Evolutionary conservation across 495 filamentous ascomycete genomes (phyloP).

Genomic region (Ramalina peruviana): DNA sequence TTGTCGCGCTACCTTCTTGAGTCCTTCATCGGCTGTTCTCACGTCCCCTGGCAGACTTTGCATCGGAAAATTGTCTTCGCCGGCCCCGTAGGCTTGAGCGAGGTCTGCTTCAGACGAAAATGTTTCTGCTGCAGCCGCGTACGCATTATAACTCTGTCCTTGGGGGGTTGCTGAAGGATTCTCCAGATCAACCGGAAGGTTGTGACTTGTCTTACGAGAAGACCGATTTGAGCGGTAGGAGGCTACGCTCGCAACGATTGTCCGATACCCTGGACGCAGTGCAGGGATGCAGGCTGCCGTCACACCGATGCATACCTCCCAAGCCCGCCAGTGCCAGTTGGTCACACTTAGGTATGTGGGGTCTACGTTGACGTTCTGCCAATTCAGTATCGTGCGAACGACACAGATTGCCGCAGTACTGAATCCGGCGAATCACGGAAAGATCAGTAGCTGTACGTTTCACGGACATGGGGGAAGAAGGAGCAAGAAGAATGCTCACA

Average conservation of each 20-base stretch:
- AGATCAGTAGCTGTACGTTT: background rate
- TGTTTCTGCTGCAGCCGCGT: background rate
- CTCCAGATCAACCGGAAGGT: background rate
- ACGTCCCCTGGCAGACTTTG: background rate
- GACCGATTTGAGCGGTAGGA: constrained; percentile 1
- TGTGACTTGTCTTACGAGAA: background rate
- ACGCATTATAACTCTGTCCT: background rate
- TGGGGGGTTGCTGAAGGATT: background rate
- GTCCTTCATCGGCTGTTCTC: background rate
- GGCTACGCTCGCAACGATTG: background rate
- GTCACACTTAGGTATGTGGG: background rate
- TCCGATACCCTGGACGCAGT: constrained; percentile 3
- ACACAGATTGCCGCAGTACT: constrained; percentile 6
- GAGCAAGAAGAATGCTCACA: constrained; percentile 10
- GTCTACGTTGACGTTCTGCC: constrained; percentile 4
- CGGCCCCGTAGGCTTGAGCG: background rate
- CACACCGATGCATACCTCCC: constrained; percentile 9
- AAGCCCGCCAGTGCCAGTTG: constrained; percentile 6
- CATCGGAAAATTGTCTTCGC: background rate
- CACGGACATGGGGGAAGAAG: background rate
- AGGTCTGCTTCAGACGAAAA: background rate
- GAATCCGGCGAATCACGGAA: background rate
- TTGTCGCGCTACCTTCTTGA: background rate
- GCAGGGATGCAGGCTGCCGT: constrained; percentile 9
- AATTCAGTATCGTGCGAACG: constrained; percentile 10